These are phyloP conservation scores for Allium fistulosum DNA, from an alignment of 106 monocot species.

Conservation along the genomic window DNA sequence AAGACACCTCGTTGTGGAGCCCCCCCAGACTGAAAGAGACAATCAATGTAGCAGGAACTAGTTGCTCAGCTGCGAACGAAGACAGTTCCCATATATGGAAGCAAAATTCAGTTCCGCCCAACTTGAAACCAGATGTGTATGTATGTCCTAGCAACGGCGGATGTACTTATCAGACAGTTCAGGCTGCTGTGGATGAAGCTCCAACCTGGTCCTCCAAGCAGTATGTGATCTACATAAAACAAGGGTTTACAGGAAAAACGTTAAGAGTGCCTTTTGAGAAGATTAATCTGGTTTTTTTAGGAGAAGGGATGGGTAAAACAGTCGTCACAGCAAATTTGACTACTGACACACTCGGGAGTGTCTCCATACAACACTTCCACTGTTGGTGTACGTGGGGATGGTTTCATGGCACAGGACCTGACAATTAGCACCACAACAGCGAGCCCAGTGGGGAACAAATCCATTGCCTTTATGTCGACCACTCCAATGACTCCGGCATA, in stretches of 20 bases:
- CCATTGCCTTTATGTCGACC: slow-evolving; percentile 61
- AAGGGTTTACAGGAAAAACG: too few species aligned
- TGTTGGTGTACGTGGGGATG: slow-evolving; percentile 73
- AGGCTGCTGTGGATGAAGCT: too few species aligned
- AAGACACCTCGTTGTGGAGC: slow-evolving; percentile 46
- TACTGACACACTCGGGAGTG: slow-evolving; percentile 30
- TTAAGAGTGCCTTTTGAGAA: too few species aligned
- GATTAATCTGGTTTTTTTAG: too few species aligned
- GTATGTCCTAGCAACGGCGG: slow-evolving; percentile 52
- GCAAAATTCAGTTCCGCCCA: slow-evolving; percentile 6
- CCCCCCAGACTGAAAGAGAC: slow-evolving; percentile 78
- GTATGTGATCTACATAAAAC: too few species aligned
- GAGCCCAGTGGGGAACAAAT: slow-evolving; percentile 58
- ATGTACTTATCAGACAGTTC: too few species aligned
- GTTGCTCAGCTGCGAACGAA: too few species aligned
- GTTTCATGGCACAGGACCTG: slow-evolving; percentile 63
- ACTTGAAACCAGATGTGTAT: slow-evolving; percentile 10
- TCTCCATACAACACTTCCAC: slow-evolving; percentile 74
- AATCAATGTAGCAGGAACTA: slow-evolving; percentile 31
- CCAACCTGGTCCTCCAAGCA: too few species aligned
- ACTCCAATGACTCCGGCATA: slow-evolving; percentile 44
- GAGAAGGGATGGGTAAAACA: slow-evolving; percentile 76
- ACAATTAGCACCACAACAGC: slow-evolving; percentile 75
- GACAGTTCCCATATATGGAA: too few species aligned
- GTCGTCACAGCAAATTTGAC: slow-evolving; percentile 55